These are phyloP conservation scores for Nosema muscidifuracis DNA, from an alignment of 371 early-diverging fungal genomes.

Conservation along the genomic window DNA sequence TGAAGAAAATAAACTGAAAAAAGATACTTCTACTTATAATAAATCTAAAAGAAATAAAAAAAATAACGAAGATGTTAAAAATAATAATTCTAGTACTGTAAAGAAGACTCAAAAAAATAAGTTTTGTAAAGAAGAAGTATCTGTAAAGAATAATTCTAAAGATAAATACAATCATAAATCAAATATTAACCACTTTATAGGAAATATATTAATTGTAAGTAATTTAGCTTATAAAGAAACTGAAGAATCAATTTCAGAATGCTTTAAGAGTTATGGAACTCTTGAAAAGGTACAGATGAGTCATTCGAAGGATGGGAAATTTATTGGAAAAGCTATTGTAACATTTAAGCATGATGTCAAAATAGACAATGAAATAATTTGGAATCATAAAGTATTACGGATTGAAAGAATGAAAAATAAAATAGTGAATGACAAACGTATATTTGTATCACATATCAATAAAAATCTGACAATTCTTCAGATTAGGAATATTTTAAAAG, in stretches of 20 bases:
- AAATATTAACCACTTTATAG: constrained; percentile 3
- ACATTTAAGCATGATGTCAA: constrained; percentile 42
- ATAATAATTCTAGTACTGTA: background rate
- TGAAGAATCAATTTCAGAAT: constrained; percentile 46
- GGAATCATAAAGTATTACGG: constrained; percentile 48
- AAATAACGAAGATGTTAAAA: too few species aligned
- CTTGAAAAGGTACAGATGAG: constrained; percentile 50
- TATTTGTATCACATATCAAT: constrained; percentile 53
- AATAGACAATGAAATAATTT: constrained; percentile 39
- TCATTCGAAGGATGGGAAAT: constrained; percentile 47
- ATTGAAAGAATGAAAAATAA: constrained; percentile 57
- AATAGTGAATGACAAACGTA: constrained; percentile 45
- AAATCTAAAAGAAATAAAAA: too few species aligned
- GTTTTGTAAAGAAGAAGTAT: background rate
- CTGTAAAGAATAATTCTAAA: background rate
- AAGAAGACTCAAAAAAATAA: background rate
- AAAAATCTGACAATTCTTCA: constrained; percentile 50
- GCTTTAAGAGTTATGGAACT: constrained; percentile 51
- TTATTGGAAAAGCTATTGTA: constrained; percentile 59
- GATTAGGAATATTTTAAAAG: constrained; percentile 45
- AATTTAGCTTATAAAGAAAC: constrained; percentile 56
- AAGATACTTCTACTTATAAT: too few species aligned
- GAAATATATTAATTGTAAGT: constrained; percentile 47
- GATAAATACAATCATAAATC: too few species aligned
- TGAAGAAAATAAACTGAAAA: too few species aligned